phyloP scores from a whole-genome alignment of 2,329 filamentous ascomycete genomes.

The Colletotrichum coccodes region DNA sequence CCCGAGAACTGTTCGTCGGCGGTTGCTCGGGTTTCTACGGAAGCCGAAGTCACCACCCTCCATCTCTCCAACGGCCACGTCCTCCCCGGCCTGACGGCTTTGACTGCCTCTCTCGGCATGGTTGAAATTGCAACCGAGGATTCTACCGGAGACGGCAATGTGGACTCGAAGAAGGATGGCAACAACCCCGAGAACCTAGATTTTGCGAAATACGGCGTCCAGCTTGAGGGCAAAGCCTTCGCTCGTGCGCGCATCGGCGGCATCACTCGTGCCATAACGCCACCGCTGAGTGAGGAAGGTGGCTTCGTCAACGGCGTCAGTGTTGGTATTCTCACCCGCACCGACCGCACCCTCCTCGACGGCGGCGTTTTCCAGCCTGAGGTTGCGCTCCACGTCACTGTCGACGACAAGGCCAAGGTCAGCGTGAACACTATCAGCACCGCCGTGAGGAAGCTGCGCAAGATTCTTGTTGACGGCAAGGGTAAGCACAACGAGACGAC shows the following conservation, averaged over 20 bases:
- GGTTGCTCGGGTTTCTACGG: constrained; percentile 40
- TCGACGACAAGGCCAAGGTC: constrained; percentile 47
- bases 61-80: constrained; percentile 57
- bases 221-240: constrained; percentile 52
- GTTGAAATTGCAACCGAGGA: constrained; percentile 57
- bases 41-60: constrained; percentile 40
- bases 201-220: constrained; percentile 52
- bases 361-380: constrained; percentile 53
- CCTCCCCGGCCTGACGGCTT: constrained; percentile 59
- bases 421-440: constrained; percentile 37
- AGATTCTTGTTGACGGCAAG: constrained; percentile 45
- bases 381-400: constrained; percentile 51
- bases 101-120: constrained; percentile 59
- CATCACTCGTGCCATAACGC: constrained; percentile 53
- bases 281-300: constrained; percentile 41
- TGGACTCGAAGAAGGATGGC: constrained; percentile 39
- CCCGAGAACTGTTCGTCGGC: constrained; percentile 20
- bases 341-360: constrained; percentile 48
- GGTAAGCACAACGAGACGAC: constrained; percentile 45
- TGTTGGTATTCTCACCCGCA: constrained; percentile 50
- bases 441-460: constrained; percentile 46
- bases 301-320: constrained; percentile 53
- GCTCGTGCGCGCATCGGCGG: constrained; percentile 53
- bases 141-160: constrained; percentile 57
- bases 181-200: constrained; percentile 42